Conservation (phyloP, 441 rosid genomes). For the Biscutella auriculata region DNA sequence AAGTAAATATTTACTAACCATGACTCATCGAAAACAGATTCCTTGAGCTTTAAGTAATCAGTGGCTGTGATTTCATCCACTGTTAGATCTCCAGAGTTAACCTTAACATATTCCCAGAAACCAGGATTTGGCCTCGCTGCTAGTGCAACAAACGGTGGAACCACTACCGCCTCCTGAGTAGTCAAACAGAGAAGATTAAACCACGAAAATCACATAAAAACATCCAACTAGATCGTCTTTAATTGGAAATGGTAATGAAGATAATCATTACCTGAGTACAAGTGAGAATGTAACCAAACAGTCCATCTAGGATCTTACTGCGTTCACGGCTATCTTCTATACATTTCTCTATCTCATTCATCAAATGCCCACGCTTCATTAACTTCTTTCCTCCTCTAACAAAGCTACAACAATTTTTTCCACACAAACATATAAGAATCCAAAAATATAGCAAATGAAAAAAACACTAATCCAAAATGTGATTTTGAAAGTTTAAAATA, state of each 20-base stretch:
- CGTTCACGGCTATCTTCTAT: conserved; percentile 50
- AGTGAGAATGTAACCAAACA: conserved; percentile 65
- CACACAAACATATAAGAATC: not conserved
- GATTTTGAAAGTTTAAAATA: not conserved
- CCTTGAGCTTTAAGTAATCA: conserved; percentile 70
- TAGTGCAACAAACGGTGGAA: conserved; percentile 67
- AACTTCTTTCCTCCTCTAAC: conserved; percentile 51
- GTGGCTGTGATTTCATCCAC: conserved; percentile 45
- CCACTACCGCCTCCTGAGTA: conserved; percentile 72
- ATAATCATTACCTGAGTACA: conserved; percentile 42
- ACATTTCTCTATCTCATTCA: conserved; percentile 51
- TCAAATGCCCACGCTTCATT: conserved; percentile 49
- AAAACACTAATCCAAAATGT: not conserved
- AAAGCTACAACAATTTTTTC: conserved; percentile 27
- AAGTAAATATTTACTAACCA: conserved; percentile 38
- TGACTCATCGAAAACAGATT: conserved; percentile 49
- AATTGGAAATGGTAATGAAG: not conserved
- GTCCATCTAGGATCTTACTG: conserved; percentile 48
- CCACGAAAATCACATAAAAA: not conserved
- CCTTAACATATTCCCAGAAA: conserved; percentile 75
- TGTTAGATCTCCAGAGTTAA: conserved; percentile 42
- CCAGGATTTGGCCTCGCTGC: conserved; percentile 84
- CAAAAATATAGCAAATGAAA: not conserved
- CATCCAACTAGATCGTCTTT: not conserved
- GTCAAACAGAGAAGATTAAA: not conserved